These are phyloP conservation scores for Exserohilum turcica DNA, from an alignment of 2,329 filamentous ascomycete species.

Conservation along the genomic window DNA sequence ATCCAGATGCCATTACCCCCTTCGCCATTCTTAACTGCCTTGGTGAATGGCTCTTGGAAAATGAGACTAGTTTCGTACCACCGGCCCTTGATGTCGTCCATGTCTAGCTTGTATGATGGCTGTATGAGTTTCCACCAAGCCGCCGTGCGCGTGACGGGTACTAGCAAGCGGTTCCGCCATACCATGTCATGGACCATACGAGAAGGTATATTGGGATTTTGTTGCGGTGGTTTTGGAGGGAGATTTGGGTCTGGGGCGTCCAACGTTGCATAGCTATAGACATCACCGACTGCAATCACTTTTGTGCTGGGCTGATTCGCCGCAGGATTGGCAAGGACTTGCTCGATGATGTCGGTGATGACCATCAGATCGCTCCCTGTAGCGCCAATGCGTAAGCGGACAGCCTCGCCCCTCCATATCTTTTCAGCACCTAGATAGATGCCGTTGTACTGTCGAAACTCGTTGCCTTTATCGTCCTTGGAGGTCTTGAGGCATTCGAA, in stretches of 20 bases:
- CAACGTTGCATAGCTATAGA: slow-evolving; percentile 56
- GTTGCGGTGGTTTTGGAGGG: slow-evolving; percentile 45
- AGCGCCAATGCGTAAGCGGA: slow-evolving; percentile 56
- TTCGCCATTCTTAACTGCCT: slow-evolving; percentile 46
- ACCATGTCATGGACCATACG: slow-evolving; percentile 60
- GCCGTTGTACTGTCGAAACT: slow-evolving; percentile 58
- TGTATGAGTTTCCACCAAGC: slow-evolving; percentile 54
- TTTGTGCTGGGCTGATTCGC: slow-evolving; percentile 30
- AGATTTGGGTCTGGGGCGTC: slow-evolving; percentile 32
- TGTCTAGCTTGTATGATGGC: slow-evolving; percentile 39
- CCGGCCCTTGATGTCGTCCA: slow-evolving; percentile 61
- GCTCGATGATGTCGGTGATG: slow-evolving; percentile 52
- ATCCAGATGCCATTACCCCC: slow-evolving; percentile 54
- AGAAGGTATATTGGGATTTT: slow-evolving; percentile 53
- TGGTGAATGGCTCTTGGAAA: slow-evolving; percentile 45
- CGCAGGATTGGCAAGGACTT: slow-evolving; percentile 23
- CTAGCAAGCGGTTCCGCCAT: slow-evolving; percentile 53
- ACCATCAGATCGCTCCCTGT: slow-evolving; percentile 56
- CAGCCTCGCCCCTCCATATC: slow-evolving; percentile 63
- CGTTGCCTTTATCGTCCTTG: slow-evolving; percentile 41
- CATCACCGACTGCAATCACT: slow-evolving; percentile 56
- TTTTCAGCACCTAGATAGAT: slow-evolving; percentile 65
- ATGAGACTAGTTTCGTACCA: slow-evolving; percentile 65
- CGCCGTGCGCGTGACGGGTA: slow-evolving; percentile 42
- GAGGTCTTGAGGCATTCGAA: slow-evolving; percentile 54